Evolutionary conservation across 73 alveolate genomes (phyloP).

Genomic region (Stentor roeselii): DNA sequence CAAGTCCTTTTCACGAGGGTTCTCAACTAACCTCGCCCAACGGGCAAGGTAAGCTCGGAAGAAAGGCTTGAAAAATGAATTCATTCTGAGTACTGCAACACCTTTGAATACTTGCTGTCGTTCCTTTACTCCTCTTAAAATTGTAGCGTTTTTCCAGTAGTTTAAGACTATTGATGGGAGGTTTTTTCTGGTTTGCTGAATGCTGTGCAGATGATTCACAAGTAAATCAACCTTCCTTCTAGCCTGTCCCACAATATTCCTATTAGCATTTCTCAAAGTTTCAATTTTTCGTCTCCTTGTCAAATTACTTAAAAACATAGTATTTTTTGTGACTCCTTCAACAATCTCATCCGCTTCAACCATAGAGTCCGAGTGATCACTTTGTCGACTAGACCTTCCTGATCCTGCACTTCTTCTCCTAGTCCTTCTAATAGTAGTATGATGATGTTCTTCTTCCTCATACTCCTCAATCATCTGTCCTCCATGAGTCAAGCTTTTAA

Average conservation of each 20-base stretch:
- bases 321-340: no score
- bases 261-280: not conserved
- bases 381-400: no score
- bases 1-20: not conserved
- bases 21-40: not conserved
- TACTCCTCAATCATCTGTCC: not conserved
- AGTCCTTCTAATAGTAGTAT: not conserved
- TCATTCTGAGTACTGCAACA: no score
- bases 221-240: not conserved
- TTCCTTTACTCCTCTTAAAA: not conserved
- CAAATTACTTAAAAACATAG: no score
- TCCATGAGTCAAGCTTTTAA: not conserved
- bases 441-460: slow-evolving; percentile 3
- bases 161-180: not conserved
- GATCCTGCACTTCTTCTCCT: not conserved
- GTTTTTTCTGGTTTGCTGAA: not conserved
- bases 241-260: not conserved
- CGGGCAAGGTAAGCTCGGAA: not conserved
- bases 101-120: not conserved
- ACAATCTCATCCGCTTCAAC: no score
- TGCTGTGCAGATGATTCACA: not conserved
- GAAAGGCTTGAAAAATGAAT: not conserved
- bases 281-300: no score
- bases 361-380: no score
- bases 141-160: not conserved